These are phyloP conservation scores for Trichoderma sp. DNA, from an alignment of 2,329 filamentous ascomycete genomes.

Conservation along the genomic window DNA sequence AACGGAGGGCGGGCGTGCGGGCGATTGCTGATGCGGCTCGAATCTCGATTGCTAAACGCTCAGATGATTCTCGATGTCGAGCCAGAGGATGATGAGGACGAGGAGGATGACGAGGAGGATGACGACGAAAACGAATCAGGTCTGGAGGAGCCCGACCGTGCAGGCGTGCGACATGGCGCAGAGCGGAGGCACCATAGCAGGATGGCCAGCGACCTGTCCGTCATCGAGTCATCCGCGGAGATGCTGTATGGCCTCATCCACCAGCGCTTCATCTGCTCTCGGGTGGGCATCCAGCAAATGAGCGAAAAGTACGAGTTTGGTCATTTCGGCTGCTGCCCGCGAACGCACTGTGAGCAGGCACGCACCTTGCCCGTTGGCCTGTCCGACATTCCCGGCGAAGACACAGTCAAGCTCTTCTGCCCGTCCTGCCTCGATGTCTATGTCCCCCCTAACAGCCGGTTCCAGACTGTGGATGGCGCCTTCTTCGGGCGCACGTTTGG, in stretches of 20 bases:
- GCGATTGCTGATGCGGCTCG: too few relatives aligned
- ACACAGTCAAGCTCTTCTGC: slow-evolving; percentile 98
- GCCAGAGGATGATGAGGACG: slow-evolving; percentile 88
- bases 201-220: slow-evolving; percentile 86
- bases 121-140: slow-evolving; percentile 69
- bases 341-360: slow-evolving; percentile 85
- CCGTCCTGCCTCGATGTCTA: slow-evolving; percentile 96
- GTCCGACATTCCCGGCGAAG: slow-evolving; percentile 91
- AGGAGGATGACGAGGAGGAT: slow-evolving; percentile 75
- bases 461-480: slow-evolving; percentile 94
- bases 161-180: slow-evolving; percentile 49
- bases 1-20: too few relatives aligned
- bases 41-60: not conserved
- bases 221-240: slow-evolving; percentile 97
- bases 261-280: slow-evolving; percentile 95
- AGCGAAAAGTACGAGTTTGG: slow-evolving; percentile 97
- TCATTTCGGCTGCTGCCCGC: slow-evolving; percentile 94
- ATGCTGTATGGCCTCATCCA: slow-evolving; percentile 97
- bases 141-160: slow-evolving; percentile 49
- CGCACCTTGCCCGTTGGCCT: slow-evolving; percentile 90
- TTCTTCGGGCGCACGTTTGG: slow-evolving; percentile 98
- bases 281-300: slow-evolving; percentile 97
- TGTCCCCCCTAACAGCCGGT: slow-evolving; percentile 93
- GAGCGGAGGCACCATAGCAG: slow-evolving; percentile 77
- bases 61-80: slow-evolving; percentile 98